Base-by-base conservation (phyloP, 1,284 basidiomycete species). In the Ceratobasidium sp. region DNA sequence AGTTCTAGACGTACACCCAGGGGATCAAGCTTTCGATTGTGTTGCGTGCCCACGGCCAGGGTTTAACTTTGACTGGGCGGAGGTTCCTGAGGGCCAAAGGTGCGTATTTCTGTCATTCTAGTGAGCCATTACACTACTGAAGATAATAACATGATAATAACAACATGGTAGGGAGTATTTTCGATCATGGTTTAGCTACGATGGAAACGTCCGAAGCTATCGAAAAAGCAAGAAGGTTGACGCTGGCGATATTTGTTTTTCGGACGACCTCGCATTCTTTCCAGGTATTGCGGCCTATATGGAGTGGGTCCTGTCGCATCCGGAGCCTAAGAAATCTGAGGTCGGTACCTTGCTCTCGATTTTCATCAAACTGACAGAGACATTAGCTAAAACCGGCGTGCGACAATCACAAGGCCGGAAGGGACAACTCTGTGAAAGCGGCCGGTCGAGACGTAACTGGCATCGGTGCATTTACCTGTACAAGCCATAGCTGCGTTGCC, bases 171-270 rank as follows among this genome's bases (percentile, higher is more conserved):
- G 54, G 30, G 33, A 41, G 10, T 70, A 12, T 20, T 71, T 57
- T 59, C 52, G 52, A 14, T 8, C 44, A 8, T 73, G 41, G 10
- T 27, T 50, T 46, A 57, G 50, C 38, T 73, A 57, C 33, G 70
- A 73, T 23, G 70, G 70, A 3, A 73, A 62, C 44, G 46, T 62
- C 23, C 59, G 57, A 7, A 60, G n/a, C 10, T 27, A 46, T 18
- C 59, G 70, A 7, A 73, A 73, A 57, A 44, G 10, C 70, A 73
- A 73, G 70, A 60, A 60, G 12, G 35, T 50, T 18, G 57, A 73
- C 41, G 18, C 59, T 1, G 41, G 44, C 41, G 59, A 73, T 27
- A 16, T 73, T 1, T 73, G 57, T 44, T 62, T 73, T 1, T 57
- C 70, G 1, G 57, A 60, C 27, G 44, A 44, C 18, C 8, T 14